Conservation (phyloP, 1,139 yeast genomes). For the Magnusiomyces tetraspermus region DNA sequence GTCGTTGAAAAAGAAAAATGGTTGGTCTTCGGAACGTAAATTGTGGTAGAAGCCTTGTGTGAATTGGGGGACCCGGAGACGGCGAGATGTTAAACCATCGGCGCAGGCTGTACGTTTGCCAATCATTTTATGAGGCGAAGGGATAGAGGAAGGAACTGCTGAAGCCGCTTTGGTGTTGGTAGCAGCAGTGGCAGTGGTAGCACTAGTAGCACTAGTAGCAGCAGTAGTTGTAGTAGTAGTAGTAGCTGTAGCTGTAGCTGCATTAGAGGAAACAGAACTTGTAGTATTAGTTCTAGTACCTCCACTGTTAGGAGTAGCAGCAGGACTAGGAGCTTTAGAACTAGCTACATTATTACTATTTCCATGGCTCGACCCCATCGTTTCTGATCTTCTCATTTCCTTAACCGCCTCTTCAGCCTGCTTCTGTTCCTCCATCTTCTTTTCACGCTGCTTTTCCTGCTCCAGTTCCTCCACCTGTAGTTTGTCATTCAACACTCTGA, state of each 20-base stretch:
- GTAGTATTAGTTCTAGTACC: too few relatives aligned
- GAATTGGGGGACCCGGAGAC: slow-evolving; percentile 1
- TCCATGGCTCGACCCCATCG: slow-evolving; percentile 60
- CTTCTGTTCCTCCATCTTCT: slow-evolving; percentile 56
- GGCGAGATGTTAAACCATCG: neutral
- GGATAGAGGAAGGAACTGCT: neutral
- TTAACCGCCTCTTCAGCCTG: slow-evolving; percentile 39
- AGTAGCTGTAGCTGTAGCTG: too few relatives aligned
- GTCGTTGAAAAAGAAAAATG: slow-evolving; percentile 44
- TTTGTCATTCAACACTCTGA: neutral
- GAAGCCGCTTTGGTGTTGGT: neutral
- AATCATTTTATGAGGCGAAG: neutral
- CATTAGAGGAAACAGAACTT: too few relatives aligned
- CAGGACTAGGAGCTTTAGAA: neutral
- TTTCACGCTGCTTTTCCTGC: slow-evolving; percentile 59
- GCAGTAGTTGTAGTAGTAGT: neutral
- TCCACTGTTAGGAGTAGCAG: neutral
- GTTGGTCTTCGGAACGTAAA: slow-evolving; percentile 42
- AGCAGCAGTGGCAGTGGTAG: neutral
- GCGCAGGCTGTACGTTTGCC: neutral
- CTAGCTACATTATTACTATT: neutral
- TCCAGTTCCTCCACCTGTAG: neutral
- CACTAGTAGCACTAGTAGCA: neutral
- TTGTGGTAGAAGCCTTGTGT: neutral
- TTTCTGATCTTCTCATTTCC: slow-evolving; percentile 55